phyloP scores from a whole-genome alignment of 2,329 filamentous ascomycete genomes.

The Delphinella strobiligena region DNA sequence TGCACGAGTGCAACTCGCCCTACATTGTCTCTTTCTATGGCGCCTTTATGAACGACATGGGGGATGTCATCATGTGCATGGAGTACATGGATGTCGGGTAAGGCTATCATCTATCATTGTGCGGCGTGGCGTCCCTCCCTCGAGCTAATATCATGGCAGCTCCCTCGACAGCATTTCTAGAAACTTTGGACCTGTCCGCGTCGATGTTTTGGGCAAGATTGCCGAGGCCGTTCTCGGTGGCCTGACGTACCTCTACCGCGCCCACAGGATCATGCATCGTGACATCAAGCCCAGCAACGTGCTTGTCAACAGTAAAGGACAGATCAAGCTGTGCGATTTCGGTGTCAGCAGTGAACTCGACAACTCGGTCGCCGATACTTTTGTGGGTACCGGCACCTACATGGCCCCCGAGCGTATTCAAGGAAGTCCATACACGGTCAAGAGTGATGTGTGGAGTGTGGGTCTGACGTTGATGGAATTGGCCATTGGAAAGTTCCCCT shows the following conservation, averaged over 20 bases:
- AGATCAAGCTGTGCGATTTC: slow-evolving; percentile 97
- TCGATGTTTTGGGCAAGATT: slow-evolving; percentile 95
- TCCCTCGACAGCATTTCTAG: slow-evolving; percentile 88
- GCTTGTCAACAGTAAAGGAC: slow-evolving; percentile 82
- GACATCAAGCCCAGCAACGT: slow-evolving; percentile 99
- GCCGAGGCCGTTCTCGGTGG: slow-evolving; percentile 90
- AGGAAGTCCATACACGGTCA: slow-evolving; percentile 92
- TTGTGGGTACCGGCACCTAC: slow-evolving; percentile 96
- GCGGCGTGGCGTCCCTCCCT: background rate
- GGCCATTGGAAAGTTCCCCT: slow-evolving; percentile 94
- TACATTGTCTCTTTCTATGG: slow-evolving; percentile 98
- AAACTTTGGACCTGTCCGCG: slow-evolving; percentile 86
- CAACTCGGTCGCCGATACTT: slow-evolving; percentile 96
- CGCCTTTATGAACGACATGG: slow-evolving; percentile 89
- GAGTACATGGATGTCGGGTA: slow-evolving; percentile 99
- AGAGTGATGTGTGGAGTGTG: slow-evolving; percentile 98
- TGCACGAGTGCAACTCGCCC: slow-evolving; percentile 93
- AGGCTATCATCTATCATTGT: slow-evolving; percentile 24
- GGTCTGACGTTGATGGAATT: slow-evolving; percentile 92
- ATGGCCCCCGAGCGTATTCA: slow-evolving; percentile 99
- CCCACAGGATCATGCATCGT: slow-evolving; percentile 96
- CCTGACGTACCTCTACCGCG: slow-evolving; percentile 86
- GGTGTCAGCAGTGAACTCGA: slow-evolving; percentile 96
- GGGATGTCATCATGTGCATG: slow-evolving; percentile 99
- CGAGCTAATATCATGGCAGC: slow-evolving; percentile 34